Percentiles rank a stretch among this genome's conserved stretches.
Conservation (phyloP, 352 stramenopile species). For the Thalassiosira ordinaria region DNA sequence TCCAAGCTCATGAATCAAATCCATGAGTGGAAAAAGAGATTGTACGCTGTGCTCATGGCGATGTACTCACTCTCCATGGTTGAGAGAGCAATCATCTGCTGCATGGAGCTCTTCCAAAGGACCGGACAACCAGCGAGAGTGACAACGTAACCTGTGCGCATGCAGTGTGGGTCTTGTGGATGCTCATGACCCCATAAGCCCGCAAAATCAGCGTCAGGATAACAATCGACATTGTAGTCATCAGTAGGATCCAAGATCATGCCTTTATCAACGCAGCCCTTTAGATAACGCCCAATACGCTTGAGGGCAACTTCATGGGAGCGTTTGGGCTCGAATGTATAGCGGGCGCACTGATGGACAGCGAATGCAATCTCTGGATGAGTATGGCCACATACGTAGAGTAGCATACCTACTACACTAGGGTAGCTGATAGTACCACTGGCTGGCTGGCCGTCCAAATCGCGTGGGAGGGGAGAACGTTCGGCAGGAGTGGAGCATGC, state of each 20-base stretch:
- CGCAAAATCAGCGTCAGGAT: constrained; percentile 15
- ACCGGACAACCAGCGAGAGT: constrained; percentile 9
- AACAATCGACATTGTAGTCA: not conserved
- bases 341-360: not conserved
- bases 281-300: constrained; percentile 4
- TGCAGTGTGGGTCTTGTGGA: constrained; percentile 6
- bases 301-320: not conserved
- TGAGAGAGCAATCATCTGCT: constrained; percentile 5
- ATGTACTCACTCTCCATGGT: constrained; percentile 22
- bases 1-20: not conserved
- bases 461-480: not conserved
- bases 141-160: constrained; percentile 9
- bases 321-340: not conserved
- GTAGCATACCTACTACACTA: constrained; percentile 5
- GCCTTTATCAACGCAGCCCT: not conserved
- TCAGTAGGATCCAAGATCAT: constrained; percentile 2
- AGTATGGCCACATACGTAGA: constrained; percentile 5
- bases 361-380: not conserved
- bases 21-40: constrained; percentile 20
- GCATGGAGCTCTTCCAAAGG: not conserved
- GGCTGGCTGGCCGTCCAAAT: constrained; percentile 5
- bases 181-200: constrained; percentile 10
- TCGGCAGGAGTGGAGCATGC: not conserved
- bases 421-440: not conserved
- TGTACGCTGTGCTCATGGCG: constrained; percentile 12